A percentile compares a stretch with the other conserved stretches of the same genome.
phyloP scores from a whole-genome alignment of 805 yeast genomes.

The Sugiyamaella floridensis region DNA sequence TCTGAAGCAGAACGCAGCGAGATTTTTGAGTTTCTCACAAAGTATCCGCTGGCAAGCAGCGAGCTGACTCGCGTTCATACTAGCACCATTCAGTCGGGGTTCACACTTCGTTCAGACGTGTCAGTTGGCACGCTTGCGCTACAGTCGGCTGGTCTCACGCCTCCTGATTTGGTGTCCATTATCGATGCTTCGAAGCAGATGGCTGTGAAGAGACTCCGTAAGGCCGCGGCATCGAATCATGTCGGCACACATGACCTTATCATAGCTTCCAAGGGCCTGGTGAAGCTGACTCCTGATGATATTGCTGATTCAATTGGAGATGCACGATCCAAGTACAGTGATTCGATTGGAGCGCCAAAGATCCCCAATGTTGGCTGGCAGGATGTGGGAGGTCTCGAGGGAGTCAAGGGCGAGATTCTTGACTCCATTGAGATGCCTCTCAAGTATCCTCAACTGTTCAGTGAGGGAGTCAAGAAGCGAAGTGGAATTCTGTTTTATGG shows the following conservation, averaged over 20 bases:
- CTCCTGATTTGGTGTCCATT: conserved; percentile 70
- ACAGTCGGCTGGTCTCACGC: conserved; percentile 90
- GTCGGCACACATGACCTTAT: conserved; percentile 32
- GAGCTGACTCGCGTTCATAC: conserved; percentile 6
- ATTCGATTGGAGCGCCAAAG: conserved; percentile 92
- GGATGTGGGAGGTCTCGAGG: conserved; percentile 91
- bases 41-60: background rate
- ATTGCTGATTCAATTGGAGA: conserved; percentile 64
- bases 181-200: conserved; percentile 54
- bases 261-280: conserved; percentile 48
- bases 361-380: conserved; percentile 96
- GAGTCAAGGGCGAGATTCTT: conserved; percentile 83
- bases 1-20: conserved; percentile 62
- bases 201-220: conserved; percentile 46
- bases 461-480: conserved; percentile 84
- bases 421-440: conserved; percentile 96
- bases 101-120: conserved; percentile 42
- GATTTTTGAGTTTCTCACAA: conserved; percentile 48
- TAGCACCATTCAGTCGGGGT: conserved; percentile 17
- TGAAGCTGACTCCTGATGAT: conserved; percentile 51
- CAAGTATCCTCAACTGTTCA: conserved; percentile 84
- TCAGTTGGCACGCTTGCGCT: conserved; percentile 54
- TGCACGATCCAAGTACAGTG: conserved; percentile 84
- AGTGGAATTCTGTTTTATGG: conserved; percentile 94
- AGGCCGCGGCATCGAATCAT: conserved; percentile 19